Evolutionary conservation across 257 asterid genomes (phyloP).

Genomic region (Nicotiana paniculata): DNA sequence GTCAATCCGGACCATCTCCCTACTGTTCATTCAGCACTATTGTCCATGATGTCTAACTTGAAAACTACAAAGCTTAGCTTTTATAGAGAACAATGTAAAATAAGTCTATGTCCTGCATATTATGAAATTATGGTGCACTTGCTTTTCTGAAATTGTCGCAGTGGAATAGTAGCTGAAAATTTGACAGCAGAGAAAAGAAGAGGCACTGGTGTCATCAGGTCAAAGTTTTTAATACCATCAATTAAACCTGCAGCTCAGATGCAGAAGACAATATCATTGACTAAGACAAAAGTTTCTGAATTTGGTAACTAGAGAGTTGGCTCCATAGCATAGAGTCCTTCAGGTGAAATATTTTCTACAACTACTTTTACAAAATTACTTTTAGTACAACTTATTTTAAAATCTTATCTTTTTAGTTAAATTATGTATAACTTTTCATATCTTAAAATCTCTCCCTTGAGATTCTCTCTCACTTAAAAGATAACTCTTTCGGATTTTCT

Average conservation of each 20-base stretch:
- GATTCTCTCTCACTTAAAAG: too few relatives aligned
- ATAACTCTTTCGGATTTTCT: too few relatives aligned
- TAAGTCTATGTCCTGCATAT: neutral
- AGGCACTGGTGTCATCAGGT: conserved; percentile 31
- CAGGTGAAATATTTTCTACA: too few relatives aligned
- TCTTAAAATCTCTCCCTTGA: too few relatives aligned
- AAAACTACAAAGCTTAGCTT: neutral
- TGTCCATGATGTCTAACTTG: conserved; percentile 7
- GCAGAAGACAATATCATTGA: conserved; percentile 17
- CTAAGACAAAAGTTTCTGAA: conserved; percentile 31
- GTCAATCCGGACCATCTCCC: too few relatives aligned
- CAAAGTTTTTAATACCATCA: conserved; percentile 36
- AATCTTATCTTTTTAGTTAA: too few relatives aligned
- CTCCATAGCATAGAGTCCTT: conserved; percentile 25
- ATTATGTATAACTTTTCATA: too few relatives aligned
- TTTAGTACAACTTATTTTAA: too few relatives aligned
- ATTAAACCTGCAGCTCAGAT: conserved; percentile 32
- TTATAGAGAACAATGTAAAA: neutral
- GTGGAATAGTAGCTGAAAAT: conserved; percentile 31
- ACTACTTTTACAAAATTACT: too few relatives aligned
- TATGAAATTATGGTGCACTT: neutral
- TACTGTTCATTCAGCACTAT: too few relatives aligned
- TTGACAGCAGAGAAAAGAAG: conserved; percentile 27
- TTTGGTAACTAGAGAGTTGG: conserved; percentile 27
- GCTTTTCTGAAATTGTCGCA: conserved; percentile 23